Base-by-base conservation (phyloP, 1,284 basidiomycete genomes). In the Cutaneotrichosporon cavernicola region DNA sequence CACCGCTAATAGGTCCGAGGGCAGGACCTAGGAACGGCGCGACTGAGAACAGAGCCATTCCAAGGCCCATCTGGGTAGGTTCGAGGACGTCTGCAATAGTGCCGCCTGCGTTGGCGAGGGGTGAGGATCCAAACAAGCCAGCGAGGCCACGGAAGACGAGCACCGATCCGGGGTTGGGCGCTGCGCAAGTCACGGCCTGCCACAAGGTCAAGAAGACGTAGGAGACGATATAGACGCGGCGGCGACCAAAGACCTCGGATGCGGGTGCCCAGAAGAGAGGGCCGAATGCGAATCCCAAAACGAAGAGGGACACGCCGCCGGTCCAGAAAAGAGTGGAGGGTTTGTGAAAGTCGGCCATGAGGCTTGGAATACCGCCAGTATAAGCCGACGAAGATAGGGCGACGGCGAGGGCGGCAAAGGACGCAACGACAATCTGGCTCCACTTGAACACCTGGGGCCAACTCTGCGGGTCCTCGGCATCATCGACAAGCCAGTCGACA, bases 181-280 rank as follows among this genome's bases (percentile, higher is more conserved):
- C 67, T 2, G 73, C 76, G 30, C 61, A 58, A 10, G 70, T 65
- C n/a, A 73, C 75, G 6, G 58, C 75, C 43, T 70, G 65, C 73
- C 75, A 77, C n/a, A 75, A 62, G 8, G 75, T 77, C 43, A 78
- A 66, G 67, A 76, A 70, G 32, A 62, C n/a, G 66, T 76, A 77
- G 13, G 87, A 81, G 60, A 85, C 73, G 60, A 92, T 80, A 73
- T 89, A 90, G 56, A 90, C 76, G 8, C 85, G 85, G 56, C 87
- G 82, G n/a, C 84, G 80, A 4, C 83, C 84, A 62, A 76, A 81
- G 5, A 81, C 83, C 71, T 88, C 87, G 10, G 83, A 84, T 0
- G 85, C 74, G 4, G 83, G 83, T 7, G 74, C 76, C 75, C 75
- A 76, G 63, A 76, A 38, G 13, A 69, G 68, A 22, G 76, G 76